Conservation (phyloP, 768 basidiomycete species). For the Termitomyces sp. region DNA sequence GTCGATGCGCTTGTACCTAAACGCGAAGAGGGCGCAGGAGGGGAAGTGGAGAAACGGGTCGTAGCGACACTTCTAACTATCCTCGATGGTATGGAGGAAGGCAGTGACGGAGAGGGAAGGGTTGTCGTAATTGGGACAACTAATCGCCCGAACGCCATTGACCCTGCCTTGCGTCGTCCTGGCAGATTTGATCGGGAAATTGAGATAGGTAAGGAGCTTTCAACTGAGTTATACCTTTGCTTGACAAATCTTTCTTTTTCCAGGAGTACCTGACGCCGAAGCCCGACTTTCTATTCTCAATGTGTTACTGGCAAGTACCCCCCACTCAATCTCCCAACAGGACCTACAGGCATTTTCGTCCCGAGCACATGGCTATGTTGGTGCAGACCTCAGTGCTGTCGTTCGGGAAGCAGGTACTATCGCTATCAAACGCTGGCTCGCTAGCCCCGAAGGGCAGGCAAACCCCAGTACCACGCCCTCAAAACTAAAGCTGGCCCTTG, state of each 20-base stretch:
- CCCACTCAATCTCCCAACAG: constrained; percentile 59
- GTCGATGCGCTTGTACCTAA: constrained; percentile 92
- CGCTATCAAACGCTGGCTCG: constrained; percentile 83
- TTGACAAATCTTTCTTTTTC: constrained; percentile 2
- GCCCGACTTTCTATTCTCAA: constrained; percentile 83
- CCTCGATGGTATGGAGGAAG: constrained; percentile 82
- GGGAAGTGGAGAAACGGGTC: constrained; percentile 94
- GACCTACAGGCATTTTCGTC: constrained; percentile 68
- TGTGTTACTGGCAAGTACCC: constrained; percentile 80
- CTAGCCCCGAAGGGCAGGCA: constrained; percentile 17
- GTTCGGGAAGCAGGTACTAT: constrained; percentile 90
- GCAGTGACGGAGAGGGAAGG: constrained; percentile 41
- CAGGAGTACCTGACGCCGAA: constrained; percentile 85
- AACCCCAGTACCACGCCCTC: constrained; percentile 13
- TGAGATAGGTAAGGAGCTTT: constrained; percentile 69
- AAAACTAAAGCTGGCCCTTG: constrained; percentile 40
- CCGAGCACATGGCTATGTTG: constrained; percentile 93
- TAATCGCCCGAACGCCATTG: constrained; percentile 92
- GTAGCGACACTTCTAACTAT: constrained; percentile 94
- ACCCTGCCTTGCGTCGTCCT: constrained; percentile 86
- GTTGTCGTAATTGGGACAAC: constrained; percentile 97
- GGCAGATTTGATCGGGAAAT: constrained; percentile 94
- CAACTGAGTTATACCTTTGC: not conserved
- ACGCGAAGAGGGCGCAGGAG: constrained; percentile 84
- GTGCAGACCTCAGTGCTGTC: constrained; percentile 90